Evolutionary conservation across 306 rosid species (phyloP).

Genomic region (Glycine latifolia): DNA sequence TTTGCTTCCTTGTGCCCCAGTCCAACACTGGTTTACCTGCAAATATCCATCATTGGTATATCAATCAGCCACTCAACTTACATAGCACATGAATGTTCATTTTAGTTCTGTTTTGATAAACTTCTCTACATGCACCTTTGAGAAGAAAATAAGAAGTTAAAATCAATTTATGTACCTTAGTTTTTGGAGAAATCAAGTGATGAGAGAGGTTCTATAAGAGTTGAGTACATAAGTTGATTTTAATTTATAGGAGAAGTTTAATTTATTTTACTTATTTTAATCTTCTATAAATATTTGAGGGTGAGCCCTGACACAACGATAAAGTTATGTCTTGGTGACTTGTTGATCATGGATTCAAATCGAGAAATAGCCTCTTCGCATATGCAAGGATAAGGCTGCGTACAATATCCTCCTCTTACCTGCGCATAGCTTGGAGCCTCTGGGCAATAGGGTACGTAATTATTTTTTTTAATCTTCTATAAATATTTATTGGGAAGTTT

Average conservation of each 20-base stretch:
- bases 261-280: not conserved
- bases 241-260: not conserved
- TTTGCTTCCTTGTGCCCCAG: slow-evolving; percentile 91
- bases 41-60: slow-evolving; percentile 11
- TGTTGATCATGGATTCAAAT: no score
- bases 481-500: not conserved
- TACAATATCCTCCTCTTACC: no score
- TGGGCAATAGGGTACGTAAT: no score
- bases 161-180: not conserved
- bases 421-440: no score
- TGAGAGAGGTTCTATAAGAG: not conserved
- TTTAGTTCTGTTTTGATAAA: not conserved
- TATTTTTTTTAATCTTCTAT: not conserved
- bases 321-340: no score
- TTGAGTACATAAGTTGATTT: not conserved
- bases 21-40: slow-evolving; percentile 88
- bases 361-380: no score
- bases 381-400: no score
- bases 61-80: slow-evolving; percentile 21
- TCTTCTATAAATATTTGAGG: not conserved
- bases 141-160: not conserved
- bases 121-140: not conserved
- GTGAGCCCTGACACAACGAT: no score
- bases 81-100: not conserved
- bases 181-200: not conserved